Evolutionary conservation across 352 stramenopile genomes (phyloP).

Genomic region (Pythium aquatile): DNA sequence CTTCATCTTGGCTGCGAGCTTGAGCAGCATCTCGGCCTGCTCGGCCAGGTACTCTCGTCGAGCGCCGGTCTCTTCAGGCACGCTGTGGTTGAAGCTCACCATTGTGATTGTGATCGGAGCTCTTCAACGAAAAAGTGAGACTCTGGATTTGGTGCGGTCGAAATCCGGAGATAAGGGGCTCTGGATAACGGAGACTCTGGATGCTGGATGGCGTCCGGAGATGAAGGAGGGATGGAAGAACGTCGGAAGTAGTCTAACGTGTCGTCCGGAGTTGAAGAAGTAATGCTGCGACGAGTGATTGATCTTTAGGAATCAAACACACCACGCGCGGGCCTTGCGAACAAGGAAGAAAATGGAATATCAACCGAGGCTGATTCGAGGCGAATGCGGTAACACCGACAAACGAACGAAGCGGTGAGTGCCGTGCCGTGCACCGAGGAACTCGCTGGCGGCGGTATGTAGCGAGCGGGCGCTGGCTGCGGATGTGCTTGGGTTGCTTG

Average conservation of each 20-base stretch:
- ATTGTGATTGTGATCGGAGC: conserved; percentile 9
- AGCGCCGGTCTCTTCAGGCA: conserved; percentile 26
- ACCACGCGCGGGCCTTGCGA: conserved; percentile 10
- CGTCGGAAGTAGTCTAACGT: background rate
- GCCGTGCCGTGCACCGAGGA: conserved; percentile 8
- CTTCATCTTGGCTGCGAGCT: conserved; percentile 75
- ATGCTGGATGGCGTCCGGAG: conserved; percentile 5
- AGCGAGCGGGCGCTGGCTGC: conserved; percentile 8
- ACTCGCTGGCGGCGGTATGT: conserved; percentile 12
- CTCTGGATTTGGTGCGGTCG: background rate
- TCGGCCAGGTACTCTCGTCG: conserved; percentile 39
- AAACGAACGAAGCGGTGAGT: conserved; percentile 1
- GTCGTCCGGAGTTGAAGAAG: background rate
- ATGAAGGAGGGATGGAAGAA: background rate
- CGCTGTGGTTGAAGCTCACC: conserved; percentile 32
- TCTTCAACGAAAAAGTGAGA: conserved; percentile 11
- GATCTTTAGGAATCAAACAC: background rate
- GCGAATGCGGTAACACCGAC: background rate
- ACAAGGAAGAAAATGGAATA: conserved; percentile 24
- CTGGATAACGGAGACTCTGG: conserved; percentile 6
- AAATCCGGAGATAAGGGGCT: background rate
- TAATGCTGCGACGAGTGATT: background rate
- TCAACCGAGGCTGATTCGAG: conserved; percentile 18
- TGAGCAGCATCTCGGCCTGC: conserved; percentile 66
- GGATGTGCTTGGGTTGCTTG: conserved; percentile 7